phyloP scores from a whole-genome alignment of 2,329 filamentous ascomycete species.

The Hypoxylon sp. region DNA sequence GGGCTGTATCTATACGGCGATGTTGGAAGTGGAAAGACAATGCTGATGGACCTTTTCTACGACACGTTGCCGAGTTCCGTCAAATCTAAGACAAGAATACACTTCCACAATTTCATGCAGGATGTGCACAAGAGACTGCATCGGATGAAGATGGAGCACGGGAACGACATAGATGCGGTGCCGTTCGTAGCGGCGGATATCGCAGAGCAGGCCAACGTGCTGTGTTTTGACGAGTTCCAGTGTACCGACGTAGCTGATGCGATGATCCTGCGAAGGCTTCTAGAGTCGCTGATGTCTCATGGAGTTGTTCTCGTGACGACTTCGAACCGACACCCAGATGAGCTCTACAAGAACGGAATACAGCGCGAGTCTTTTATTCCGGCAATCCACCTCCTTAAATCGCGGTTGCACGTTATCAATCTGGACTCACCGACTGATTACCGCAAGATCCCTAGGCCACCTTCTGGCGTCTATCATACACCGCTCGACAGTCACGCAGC shows the following conservation, averaged over 20 bases:
- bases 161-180: constrained; percentile 88
- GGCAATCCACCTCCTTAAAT: constrained; percentile 91
- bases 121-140: constrained; percentile 93
- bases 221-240: constrained; percentile 99
- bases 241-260: constrained; percentile 98
- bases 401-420: constrained; percentile 87
- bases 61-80: constrained; percentile 88
- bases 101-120: constrained; percentile 99
- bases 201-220: constrained; percentile 82
- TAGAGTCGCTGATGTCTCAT: constrained; percentile 93
- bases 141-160: constrained; percentile 87
- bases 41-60: constrained; percentile 99
- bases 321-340: constrained; percentile 94
- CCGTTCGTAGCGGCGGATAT: constrained; percentile 96
- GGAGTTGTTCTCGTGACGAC: constrained; percentile 97
- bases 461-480: constrained; percentile 93
- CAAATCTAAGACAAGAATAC: constrained; percentile 86
- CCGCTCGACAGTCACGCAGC: constrained; percentile 82
- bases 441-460: constrained; percentile 92
- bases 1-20: constrained; percentile 96
- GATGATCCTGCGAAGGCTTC: constrained; percentile 91
- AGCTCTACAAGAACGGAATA: constrained; percentile 98
- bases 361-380: constrained; percentile 96
- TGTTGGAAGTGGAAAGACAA: constrained; percentile 97
- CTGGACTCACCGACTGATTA: constrained; percentile 96